Evolutionary conservation across 139 green algal species (phyloP).

Genomic region (Chlamydomonas sphaeroides): DNA sequence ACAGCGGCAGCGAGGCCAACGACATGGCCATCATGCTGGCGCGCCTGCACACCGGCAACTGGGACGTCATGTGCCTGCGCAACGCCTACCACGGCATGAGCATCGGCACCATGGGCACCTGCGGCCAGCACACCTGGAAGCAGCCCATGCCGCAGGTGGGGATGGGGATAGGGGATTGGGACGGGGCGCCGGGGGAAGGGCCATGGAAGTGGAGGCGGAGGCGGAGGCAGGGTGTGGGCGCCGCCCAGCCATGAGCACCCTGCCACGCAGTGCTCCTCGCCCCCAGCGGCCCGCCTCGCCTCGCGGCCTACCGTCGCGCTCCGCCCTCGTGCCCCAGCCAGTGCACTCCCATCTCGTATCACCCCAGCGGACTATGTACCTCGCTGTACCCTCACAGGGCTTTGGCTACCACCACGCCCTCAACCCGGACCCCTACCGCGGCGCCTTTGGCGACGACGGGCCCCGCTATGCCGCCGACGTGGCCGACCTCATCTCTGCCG

Average conservation of each 20-base stretch:
- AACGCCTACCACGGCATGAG: constrained; percentile 96
- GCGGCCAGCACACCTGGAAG: constrained; percentile 95
- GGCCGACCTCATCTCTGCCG: constrained; percentile 72
- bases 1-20: constrained; percentile 87
- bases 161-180: neutral
- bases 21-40: constrained; percentile 90
- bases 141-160: constrained; percentile 75
- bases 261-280: no score
- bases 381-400: constrained; percentile 75
- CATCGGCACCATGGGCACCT: constrained; percentile 87
- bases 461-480: constrained; percentile 68
- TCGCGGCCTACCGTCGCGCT: no score
- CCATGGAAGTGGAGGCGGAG: neutral
- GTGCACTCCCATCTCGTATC: no score
- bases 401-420: constrained; percentile 90
- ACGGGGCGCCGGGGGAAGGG: neutral
- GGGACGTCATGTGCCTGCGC: constrained; percentile 90
- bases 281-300: no score
- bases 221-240: no score
- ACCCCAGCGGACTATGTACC: no score
- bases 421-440: constrained; percentile 94
- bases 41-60: constrained; percentile 80
- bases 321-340: no score
- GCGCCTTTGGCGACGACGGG: constrained; percentile 88
- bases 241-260: no score